Conservation (phyloP, 108 stramenopile species). For the Pseudonitzschia pungens region DNA sequence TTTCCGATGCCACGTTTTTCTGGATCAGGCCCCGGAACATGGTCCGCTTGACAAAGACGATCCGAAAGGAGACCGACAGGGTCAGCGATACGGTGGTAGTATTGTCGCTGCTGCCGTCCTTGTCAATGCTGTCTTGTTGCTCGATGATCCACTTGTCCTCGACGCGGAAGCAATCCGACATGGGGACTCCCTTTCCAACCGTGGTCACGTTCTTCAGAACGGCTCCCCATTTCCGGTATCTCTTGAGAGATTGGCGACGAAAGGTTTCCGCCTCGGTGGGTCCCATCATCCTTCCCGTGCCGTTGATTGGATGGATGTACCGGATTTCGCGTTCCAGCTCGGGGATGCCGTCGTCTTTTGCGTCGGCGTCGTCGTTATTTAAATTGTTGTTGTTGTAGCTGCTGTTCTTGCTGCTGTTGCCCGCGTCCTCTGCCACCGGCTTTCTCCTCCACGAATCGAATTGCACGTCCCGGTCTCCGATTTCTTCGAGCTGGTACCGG, state of each 20-base stretch:
- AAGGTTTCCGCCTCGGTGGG: constrained; percentile 42
- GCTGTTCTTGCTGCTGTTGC: too few relatives aligned
- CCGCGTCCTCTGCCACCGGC: background rate
- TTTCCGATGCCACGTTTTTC: constrained; percentile 44
- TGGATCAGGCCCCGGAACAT: constrained; percentile 62
- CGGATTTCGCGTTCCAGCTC: constrained; percentile 35
- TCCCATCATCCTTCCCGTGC: constrained; percentile 20
- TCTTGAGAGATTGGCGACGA: constrained; percentile 30
- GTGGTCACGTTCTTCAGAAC: constrained; percentile 35
- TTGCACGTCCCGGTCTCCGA: constrained; percentile 52
- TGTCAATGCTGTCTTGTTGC: background rate
- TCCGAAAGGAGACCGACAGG: constrained; percentile 46
- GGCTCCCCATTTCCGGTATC: constrained; percentile 40
- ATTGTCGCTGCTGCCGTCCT: constrained; percentile 17
- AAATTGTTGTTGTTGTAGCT: background rate
- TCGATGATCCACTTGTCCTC: constrained; percentile 71
- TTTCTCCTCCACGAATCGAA: constrained; percentile 27
- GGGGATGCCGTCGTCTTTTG: background rate
- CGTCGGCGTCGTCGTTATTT: background rate
- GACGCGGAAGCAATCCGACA: constrained; percentile 62
- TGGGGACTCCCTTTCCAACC: constrained; percentile 39
- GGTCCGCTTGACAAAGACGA: constrained; percentile 60
- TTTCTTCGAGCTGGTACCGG: constrained; percentile 50
- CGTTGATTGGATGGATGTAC: constrained; percentile 42
- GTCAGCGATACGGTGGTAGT: constrained; percentile 10